Evolutionary conservation across 148 eudicot species (phyloP).

Genomic region (Camellia japonica): DNA sequence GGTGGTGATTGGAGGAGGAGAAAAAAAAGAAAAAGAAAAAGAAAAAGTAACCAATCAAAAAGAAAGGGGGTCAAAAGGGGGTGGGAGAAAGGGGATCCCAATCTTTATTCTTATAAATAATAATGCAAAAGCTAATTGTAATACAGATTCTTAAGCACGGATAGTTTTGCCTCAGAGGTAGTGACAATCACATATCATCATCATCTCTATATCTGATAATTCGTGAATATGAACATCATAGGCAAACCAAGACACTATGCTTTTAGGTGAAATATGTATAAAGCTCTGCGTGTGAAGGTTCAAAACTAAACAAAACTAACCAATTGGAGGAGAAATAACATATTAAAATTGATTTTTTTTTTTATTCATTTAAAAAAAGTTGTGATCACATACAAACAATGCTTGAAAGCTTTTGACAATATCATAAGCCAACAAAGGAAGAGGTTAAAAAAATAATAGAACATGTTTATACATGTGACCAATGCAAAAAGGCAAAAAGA

Average conservation of each 20-base stretch:
- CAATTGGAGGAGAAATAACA: neutral
- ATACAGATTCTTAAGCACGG: neutral
- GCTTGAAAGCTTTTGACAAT: neutral
- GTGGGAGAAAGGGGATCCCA: no score
- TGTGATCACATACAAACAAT: neutral
- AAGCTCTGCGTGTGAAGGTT: neutral
- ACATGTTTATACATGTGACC: no score
- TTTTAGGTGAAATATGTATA: neutral
- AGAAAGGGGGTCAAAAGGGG: no score
- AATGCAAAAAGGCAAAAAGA: neutral
- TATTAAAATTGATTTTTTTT: no score
- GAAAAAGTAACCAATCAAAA: no score
- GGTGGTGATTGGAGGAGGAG: no score
- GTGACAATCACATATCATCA: conserved; percentile 2
- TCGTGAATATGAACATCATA: conserved; percentile 4
- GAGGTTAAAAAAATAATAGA: neutral
- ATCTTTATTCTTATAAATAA: no score
- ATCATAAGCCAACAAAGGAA: neutral
- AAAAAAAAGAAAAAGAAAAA: no score
- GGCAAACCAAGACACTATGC: neutral
- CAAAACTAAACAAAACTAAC: neutral
- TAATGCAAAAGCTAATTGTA: neutral
- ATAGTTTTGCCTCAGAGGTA: conserved; percentile 6
- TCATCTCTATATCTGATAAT: neutral
- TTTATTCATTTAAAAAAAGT: no score